Evolutionary conservation across 2,329 filamentous ascomycete species (phyloP).

Genomic region (Chrysoporthe cubensis): DNA sequence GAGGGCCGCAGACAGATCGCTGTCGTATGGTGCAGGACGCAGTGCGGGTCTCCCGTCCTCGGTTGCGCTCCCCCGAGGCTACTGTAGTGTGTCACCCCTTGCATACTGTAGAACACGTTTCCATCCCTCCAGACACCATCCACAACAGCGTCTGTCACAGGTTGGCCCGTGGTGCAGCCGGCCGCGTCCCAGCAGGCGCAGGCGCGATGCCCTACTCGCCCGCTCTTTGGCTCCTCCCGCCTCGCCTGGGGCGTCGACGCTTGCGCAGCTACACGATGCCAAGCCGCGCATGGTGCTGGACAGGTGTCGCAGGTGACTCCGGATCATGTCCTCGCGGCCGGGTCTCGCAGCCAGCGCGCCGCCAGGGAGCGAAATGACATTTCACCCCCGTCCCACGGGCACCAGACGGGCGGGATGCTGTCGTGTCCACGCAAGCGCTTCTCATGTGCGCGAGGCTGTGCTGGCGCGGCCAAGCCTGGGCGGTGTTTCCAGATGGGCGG

Average conservation of each 20-base stretch:
- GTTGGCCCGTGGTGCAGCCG: conserved; percentile 3
- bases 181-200: neutral
- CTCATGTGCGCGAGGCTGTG: neutral
- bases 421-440: neutral
- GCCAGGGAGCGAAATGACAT: neutral
- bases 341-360: neutral
- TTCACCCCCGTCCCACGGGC: neutral
- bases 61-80: neutral
- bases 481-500: neutral
- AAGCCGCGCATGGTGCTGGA: too few species aligned
- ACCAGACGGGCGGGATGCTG: neutral
- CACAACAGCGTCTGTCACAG: conserved; percentile 2
- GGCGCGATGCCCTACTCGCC: neutral
- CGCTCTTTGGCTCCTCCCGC: neutral
- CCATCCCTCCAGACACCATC: neutral
- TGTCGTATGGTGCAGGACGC: too few species aligned
- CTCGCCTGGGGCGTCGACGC: neutral
- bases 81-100: neutral
- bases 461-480: neutral
- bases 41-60: neutral
- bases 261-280: neutral
- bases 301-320: neutral
- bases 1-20: too few species aligned
- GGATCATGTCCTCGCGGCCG: neutral
- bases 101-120: neutral